Percentiles rank a stretch among this genome's conserved stretches.
Evolutionary conservation across 345 rosid species (phyloP).

Genomic region (Ailanthus altissimus): DNA sequence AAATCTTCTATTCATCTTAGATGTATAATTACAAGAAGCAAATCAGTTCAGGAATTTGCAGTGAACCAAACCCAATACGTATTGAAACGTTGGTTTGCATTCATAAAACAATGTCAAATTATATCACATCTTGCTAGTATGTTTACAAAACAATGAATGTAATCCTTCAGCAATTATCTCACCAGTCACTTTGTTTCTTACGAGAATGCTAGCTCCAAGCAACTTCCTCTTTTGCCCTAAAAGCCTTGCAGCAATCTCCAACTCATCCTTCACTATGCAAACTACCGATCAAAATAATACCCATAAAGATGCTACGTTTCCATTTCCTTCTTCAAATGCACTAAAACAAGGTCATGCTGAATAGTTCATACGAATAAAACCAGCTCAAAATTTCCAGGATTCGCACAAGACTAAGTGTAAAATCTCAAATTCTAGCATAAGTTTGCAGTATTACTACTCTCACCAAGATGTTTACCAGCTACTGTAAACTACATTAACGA

Average conservation of each 20-base stretch:
- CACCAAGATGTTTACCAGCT: not conserved
- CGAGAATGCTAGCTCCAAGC: conserved; percentile 61
- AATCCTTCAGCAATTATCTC: conserved; percentile 92
- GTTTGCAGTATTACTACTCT: not conserved
- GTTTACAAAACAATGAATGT: conserved; percentile 79
- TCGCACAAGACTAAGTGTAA: not conserved
- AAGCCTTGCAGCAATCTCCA: conserved; percentile 68
- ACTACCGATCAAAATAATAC: conserved; percentile 8
- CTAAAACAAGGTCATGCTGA: not conserved
- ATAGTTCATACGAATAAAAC: not conserved
- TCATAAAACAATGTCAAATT: not conserved
- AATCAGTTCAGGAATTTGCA: not conserved
- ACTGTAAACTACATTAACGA: not conserved
- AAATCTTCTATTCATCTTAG: no score
- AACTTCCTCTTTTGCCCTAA: conserved; percentile 71
- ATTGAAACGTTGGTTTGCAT: not conserved
- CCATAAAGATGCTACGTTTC: not conserved
- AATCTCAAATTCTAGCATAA: not conserved
- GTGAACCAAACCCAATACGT: not conserved
- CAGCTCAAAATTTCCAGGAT: not conserved
- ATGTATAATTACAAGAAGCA: not conserved
- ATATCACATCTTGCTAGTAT: conserved; percentile 66
- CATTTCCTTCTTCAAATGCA: no score
- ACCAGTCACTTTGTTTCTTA: conserved; percentile 71
- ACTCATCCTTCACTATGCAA: conserved; percentile 61